A percentile compares a stretch with the other conserved stretches of the same genome.
phyloP scores from a whole-genome alignment of 2,329 filamentous ascomycete genomes.

The Penicillium sp. region DNA sequence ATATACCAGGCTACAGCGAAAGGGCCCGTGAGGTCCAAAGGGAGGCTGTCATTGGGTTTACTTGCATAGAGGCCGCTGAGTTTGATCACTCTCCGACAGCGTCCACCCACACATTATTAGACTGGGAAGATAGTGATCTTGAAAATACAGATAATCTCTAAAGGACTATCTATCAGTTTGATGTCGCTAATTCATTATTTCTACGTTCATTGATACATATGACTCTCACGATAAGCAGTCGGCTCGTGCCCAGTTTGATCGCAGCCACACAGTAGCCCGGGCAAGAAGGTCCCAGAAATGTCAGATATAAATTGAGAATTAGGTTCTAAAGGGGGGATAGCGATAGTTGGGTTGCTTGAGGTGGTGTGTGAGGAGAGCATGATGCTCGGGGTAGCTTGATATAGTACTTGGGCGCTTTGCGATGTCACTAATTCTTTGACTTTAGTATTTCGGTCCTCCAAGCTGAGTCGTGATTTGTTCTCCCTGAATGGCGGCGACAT shows the following conservation, averaged over 20 bases:
- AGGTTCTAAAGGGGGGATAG: neutral
- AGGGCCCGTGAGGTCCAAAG: constrained; percentile 19
- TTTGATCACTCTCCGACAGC: neutral
- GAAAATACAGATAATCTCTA: too few species aligned
- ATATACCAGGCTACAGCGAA: constrained; percentile 18
- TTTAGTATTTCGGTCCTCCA: neutral
- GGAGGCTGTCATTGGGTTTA: constrained; percentile 9
- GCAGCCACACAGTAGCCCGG: neutral
- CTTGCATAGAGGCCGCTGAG: neutral
- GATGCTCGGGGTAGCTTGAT: neutral
- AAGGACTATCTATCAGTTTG: neutral
- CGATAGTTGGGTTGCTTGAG: neutral
- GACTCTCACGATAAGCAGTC: neutral
- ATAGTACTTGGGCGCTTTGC: neutral
- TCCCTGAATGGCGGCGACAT: neutral
- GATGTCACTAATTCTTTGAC: neutral
- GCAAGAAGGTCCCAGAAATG: neutral
- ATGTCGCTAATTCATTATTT: neutral
- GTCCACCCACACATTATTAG: constrained; percentile 10
- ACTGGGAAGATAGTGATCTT: neutral
- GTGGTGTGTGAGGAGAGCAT: neutral
- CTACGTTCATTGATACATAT: neutral
- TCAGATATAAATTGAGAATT: neutral
- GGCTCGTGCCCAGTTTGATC: neutral
- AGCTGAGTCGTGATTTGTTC: too few species aligned